Evolutionary conservation across 805 yeast species (phyloP), one percentile per base, ranked within the genome.

Genomic region (Isabelozyma heimii): DNA sequence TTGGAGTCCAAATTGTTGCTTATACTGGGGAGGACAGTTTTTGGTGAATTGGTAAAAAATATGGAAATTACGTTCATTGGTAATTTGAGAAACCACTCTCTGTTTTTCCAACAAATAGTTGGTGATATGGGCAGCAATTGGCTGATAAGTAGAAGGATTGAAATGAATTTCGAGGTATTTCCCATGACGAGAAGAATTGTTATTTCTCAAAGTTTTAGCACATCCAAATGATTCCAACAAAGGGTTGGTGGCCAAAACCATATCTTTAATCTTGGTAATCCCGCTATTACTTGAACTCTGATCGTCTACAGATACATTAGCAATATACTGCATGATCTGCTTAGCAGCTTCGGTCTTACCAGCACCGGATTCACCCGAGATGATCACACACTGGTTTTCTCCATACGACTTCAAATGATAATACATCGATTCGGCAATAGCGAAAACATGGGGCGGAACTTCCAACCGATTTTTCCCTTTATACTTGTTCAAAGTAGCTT

Each of bases 301-400:
- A 27, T 55, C 60, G 45, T 67, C 73, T 10, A 91, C 95, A 1
- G 94, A 85, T 3, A 91, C 96, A 20, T 91, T 83, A 37, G 97
- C 91, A 57, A 92, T 87, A 66, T 92, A 92, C 70, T 92, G 97
- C 98, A 92, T 92, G 68, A 92, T 91, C 66, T 95, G 83, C 74
- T 92, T 92, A 40, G 98, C 97, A 17, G 97, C 97, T 71, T 92
- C 98, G 5, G 98, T 92, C 65, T 92, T 92, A 45, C 98, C 98
- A 4, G 98, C 98, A 53, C 98, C 98, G 1, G 97, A 89, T 67
- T 92, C 98, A 49, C 98, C 98, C 2, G 97, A 89, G 56, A 94
- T 94, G 59, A 94, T 94, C 17, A 94, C 98, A 79, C 98, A 92
- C 67, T 94, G 99, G 63, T 84, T 90, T 60, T 94, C 98, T 50